Base-by-base conservation (phyloP, 495 filamentous ascomycete genomes). In the Chaetomidium leptoderma region DNA sequence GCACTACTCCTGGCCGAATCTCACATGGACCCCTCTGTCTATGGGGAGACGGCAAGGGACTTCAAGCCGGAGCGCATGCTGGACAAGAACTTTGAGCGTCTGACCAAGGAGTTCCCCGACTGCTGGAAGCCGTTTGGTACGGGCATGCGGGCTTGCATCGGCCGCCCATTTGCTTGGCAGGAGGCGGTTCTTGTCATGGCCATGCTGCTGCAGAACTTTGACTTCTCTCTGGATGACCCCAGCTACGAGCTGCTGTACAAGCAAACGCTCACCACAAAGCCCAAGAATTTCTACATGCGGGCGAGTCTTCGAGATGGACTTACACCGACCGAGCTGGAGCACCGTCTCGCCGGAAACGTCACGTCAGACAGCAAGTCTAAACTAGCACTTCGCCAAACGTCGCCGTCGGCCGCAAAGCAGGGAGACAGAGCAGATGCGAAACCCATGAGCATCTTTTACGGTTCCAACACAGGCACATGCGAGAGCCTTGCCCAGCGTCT, bases 401-500 rank as follows among this genome's bases (percentile, higher is more conserved):
- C 37, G 27, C 4, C 37, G 3, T 10, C 49, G n/a, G n/a, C 72
- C 14, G 58, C 58, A 21, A n/a, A n/a, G n/a, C n/a, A n/a, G n/a
- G n/a, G n/a, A n/a, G n/a, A n/a, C n/a, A n/a, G n/a, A n/a, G n/a
- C n/a, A n/a, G n/a, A n/a, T n/a, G 64, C 64, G 3, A 69, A 69
- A 46, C 70, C 71, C 0, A 78, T 91, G 65, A 78, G 77, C 36
- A 83, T 91, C n/a, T 79, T 84, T 30, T 91, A 84, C 59, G 88
- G 88, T 16, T 86, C 83, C 14, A 90, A 91, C 60, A 83, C 82
- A 4, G 88, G 88, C 3, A 92, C 88, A 13, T 92, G 88, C 64
- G 85, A 90, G 63, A 73, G 81, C 3, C 74, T 92, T 33, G 86
- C 87, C 2, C 78, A 84, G 59, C 74, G 77, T 46, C 65, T 90